Conservation (phyloP, 2,329 filamentous ascomycete genomes). For the Ophioceras dolichostomum region DNA sequence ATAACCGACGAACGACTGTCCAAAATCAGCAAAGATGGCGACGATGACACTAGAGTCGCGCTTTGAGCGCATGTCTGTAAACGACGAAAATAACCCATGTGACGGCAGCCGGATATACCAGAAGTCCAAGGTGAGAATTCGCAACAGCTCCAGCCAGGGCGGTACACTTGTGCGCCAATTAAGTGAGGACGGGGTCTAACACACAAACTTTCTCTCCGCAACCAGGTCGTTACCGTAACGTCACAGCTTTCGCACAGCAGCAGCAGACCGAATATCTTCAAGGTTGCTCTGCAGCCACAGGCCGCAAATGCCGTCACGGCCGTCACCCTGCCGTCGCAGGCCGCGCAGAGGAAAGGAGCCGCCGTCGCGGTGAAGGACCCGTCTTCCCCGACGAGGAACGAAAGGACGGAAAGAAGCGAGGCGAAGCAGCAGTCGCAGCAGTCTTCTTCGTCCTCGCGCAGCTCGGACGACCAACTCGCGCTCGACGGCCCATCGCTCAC, state of each 20-base stretch:
- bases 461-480: constrained; percentile 35
- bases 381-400: constrained; percentile 33
- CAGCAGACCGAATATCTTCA: constrained; percentile 69
- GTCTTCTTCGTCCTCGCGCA: constrained; percentile 9
- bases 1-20: no score
- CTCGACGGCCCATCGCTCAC: constrained; percentile 38
- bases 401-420: background rate
- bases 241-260: constrained; percentile 36
- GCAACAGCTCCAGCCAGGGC: constrained; percentile 20
- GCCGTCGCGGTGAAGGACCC: constrained; percentile 10
- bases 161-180: no score
- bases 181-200: no score
- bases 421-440: no score
- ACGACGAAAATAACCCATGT: constrained; percentile 68
- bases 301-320: constrained; percentile 55
- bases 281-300: constrained; percentile 70
- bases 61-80: constrained; percentile 81
- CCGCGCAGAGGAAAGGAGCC: constrained; percentile 38
- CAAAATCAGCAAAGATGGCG: no score
- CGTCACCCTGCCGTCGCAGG: constrained; percentile 56
- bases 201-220: no score
- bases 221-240: constrained; percentile 20
- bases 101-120: constrained; percentile 43
- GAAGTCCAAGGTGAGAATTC: constrained; percentile 72
- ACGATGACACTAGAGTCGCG: constrained; percentile 70